Conservation (phyloP, 2,329 filamentous ascomycete species). For the Myriosclerotinia scirpicola region DNA sequence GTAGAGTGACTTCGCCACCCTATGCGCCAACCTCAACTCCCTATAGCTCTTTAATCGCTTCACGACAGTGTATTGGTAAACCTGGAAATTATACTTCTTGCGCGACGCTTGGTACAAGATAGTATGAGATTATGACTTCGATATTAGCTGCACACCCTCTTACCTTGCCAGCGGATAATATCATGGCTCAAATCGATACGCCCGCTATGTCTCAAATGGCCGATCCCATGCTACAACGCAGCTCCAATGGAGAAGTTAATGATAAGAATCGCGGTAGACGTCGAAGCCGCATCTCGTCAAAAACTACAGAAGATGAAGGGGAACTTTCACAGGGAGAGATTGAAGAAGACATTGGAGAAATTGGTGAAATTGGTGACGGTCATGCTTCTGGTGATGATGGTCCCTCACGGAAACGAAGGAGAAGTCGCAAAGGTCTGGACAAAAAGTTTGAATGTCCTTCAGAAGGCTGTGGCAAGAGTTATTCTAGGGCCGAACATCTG, state of each 20-base stretch:
- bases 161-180: constrained; percentile 32
- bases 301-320: constrained; percentile 33
- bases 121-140: constrained; percentile 39
- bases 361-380: constrained; percentile 33
- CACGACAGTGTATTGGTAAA: not conserved
- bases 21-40: constrained; percentile 18
- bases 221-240: constrained; percentile 32
- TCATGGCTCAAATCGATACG: constrained; percentile 36
- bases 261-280: constrained; percentile 39
- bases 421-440: constrained; percentile 75
- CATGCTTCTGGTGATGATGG: constrained; percentile 41
- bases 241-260: constrained; percentile 33
- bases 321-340: constrained; percentile 34
- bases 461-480: constrained; percentile 89
- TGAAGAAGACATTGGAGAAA: constrained; percentile 25
- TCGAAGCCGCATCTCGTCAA: constrained; percentile 35
- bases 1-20: constrained; percentile 23
- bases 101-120: constrained; percentile 5
- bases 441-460: constrained; percentile 83
- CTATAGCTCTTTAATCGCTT: not conserved
- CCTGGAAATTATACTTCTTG: not conserved
- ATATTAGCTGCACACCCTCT: constrained; percentile 37
- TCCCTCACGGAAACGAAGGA: constrained; percentile 54
- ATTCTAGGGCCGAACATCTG: constrained; percentile 93
- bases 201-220: constrained; percentile 33